Evolutionary conservation across 257 asterid genomes (phyloP), one percentile per base, ranked within the genome.

Genomic region (Fraxinus americana): DNA sequence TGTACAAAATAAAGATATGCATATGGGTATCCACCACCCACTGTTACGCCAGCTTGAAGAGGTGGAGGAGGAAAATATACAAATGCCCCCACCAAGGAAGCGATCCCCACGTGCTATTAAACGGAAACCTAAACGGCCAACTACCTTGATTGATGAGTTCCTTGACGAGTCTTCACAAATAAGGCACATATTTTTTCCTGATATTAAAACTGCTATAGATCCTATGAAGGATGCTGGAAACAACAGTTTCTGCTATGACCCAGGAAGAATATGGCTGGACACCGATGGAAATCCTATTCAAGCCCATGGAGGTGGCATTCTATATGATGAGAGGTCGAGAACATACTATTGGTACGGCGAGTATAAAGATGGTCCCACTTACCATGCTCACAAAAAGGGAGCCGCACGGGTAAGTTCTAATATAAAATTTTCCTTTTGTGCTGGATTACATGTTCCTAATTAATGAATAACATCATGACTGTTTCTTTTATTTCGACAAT

Each of bases 291-390:
- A 91, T 83, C 98, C 99, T 48, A 92, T 96, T 82, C 99, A 96
- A 85, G 99, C 98, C 67, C 99, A 92, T 83, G 99, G 99, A 52
- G 99, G 98, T 76, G 98, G 99, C 48, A 90, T 96, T 81, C 77
- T 94, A 23, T 92, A 91, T 43, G 99, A 96, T 79, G 93, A 86
- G 79, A 85, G 78, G 76, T 86, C 89, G 39, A 81, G 52, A 85
- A 89, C 89, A 45, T 96, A 92, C 83, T 96, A 91, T 84, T 96
- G 99, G 99, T 96, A 94, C 71, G 99, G 99, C 14, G 99, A 96
- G 86, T 96, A 87, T 80, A 96, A 96, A 89, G 98, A 96, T 71
- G 99, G 99, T 16, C 97, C 96, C 67, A 96, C 99, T 52, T 96
- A 96, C 82, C 99, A 88, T 74, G 95, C 98, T 80, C 98, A 94